phyloP scores from a whole-genome alignment of 345 rosid species.

The Geranium brycei region DNA sequence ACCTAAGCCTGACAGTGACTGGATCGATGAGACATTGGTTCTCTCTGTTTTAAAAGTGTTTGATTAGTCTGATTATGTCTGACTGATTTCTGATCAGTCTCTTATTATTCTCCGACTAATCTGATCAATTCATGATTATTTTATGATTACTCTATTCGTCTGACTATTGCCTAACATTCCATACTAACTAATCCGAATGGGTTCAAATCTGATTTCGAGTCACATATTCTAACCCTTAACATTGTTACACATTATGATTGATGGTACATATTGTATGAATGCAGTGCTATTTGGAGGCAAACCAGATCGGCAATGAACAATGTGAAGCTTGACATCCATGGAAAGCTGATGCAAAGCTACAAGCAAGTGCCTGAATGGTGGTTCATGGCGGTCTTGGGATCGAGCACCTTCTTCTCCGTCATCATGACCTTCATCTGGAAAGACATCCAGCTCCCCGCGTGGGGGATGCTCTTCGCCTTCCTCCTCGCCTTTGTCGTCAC shows the following conservation, averaged over 20 bases:
- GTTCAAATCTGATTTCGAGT: background rate
- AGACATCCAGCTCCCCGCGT: conserved; percentile 75
- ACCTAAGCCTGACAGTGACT: no score
- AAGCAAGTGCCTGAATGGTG: conserved; percentile 94
- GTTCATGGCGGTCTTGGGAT: conserved; percentile 49
- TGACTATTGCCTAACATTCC: no score
- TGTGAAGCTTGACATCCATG: conserved; percentile 65
- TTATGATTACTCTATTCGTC: background rate
- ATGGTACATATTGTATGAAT: no score
- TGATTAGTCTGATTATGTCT: no score
- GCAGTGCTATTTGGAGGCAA: conserved; percentile 75
- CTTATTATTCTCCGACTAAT: background rate
- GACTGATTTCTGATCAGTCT: no score
- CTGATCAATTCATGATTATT: no score
- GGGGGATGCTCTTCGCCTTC: conserved; percentile 96
- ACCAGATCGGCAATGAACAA: conserved; percentile 64
- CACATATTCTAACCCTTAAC: no score
- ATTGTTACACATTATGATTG: no score
- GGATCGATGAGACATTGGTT: no score
- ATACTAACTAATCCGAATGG: no score
- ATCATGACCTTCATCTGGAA: conserved; percentile 75
- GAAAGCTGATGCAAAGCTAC: conserved; percentile 63
- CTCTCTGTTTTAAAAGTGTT: no score
- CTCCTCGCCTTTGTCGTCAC: conserved; percentile 78
- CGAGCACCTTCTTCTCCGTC: conserved; percentile 50